phyloP scores from a whole-genome alignment of 208 protist genomes.

The Acanthamoeba sp. region DNA sequence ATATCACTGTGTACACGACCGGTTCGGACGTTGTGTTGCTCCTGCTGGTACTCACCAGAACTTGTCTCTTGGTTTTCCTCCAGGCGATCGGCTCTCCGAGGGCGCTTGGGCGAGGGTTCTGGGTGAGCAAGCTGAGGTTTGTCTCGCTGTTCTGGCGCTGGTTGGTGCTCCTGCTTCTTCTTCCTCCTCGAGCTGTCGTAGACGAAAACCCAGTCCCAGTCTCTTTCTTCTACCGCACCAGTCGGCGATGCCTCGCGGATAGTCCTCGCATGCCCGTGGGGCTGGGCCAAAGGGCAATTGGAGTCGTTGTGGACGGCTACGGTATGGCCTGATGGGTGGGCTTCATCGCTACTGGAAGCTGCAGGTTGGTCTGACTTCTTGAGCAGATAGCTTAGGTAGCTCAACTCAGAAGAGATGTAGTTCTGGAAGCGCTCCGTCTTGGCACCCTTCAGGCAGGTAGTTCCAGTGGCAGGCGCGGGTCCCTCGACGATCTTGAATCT shows the following conservation, averaged over 20 bases:
- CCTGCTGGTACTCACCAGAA: too few species aligned
- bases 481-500: not conserved
- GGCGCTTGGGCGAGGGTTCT: too few species aligned
- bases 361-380: not conserved
- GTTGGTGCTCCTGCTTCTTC: not conserved
- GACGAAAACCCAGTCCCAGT: conserved; percentile 35
- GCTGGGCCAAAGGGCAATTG: too few species aligned
- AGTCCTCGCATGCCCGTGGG: too few species aligned
- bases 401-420: conserved; percentile 1
- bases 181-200: not conserved
- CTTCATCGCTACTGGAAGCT: too few species aligned
- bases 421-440: not conserved
- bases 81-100: too few species aligned
- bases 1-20: too few species aligned
- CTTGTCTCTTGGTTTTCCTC: too few species aligned
- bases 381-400: not conserved
- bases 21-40: too few species aligned
- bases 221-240: not conserved
- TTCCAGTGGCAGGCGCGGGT: not conserved
- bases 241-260: not conserved
- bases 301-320: too few species aligned
- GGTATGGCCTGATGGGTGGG: not conserved
- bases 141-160: not conserved
- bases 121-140: too few species aligned
- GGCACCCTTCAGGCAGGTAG: not conserved